Base-by-base conservation (phyloP, 2,329 filamentous ascomycete genomes). In the Ascochyta clinopodiicola region DNA sequence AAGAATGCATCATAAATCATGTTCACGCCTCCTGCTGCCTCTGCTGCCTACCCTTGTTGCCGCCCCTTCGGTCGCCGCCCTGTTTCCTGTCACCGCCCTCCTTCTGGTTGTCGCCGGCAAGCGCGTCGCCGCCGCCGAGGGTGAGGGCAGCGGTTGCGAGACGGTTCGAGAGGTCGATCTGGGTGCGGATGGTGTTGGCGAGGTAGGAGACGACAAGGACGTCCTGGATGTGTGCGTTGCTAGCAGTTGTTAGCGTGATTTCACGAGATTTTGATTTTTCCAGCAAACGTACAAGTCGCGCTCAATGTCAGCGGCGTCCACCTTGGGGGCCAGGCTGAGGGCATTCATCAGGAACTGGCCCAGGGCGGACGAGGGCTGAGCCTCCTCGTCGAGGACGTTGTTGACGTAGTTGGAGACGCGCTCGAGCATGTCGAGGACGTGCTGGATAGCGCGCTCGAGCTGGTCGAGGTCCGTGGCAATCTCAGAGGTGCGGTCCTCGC, bases 191-290 rank as follows among this genome's bases (percentile, higher is more conserved):
- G 65, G 92, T 97, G 84, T 98, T 99, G 77, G 95, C 92, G 63
- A 99, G 86, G 82, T 99, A 99, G 66, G 92, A 96, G 70, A 99
- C 93, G 78, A 98, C 93, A 65, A 99, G 88, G 59, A 99, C 93
- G 77, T 99, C 95, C 82, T 99, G 95, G 78, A 99, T 92, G 82
- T 99, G 95, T 83, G 96, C 96, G 87, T 99, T 99, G 86, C 84
- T 86, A 73, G 12, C 4, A 35, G 32, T 22, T 44, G 39, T 74
- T 76, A 74, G 78, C 73, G 55, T 15, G 22, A 2, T 35, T 15
- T 43, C 10, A 17, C 17, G 17, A 17, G 27, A 22, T 9, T 17
- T 8, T 12, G 43, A 25, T 0, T 2, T 10, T 29, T 29, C 10
- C 27, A 29, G 27, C 4, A 4, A 15, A 82, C 84, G 45, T 82